phyloP scores from a whole-genome alignment of 1,284 basidiomycete genomes.

The Flammula alnicola region DNA sequence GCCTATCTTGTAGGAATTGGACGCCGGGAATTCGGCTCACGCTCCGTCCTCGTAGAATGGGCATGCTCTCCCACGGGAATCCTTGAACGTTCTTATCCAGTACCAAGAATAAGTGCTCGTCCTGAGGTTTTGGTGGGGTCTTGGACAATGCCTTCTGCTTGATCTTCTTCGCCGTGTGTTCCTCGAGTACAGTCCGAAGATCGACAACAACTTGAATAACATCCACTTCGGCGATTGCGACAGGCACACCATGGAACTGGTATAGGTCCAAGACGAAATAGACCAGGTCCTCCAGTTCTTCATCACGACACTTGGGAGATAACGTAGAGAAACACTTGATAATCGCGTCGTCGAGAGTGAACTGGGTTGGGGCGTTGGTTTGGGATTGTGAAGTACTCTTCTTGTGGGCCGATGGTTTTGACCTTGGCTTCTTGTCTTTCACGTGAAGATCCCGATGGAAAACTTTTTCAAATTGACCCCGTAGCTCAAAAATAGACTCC shows the following conservation, averaged over 20 bases:
- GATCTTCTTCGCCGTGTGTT: slow-evolving; percentile 53
- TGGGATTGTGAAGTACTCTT: slow-evolving; percentile 42
- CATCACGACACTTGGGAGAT: slow-evolving; percentile 82
- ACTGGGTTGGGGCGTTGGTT: slow-evolving; percentile 50
- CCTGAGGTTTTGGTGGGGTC: slow-evolving; percentile 34
- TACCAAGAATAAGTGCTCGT: slow-evolving; percentile 85
- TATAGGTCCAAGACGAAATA: slow-evolving; percentile 95
- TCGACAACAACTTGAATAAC: slow-evolving; percentile 85
- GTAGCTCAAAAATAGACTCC: slow-evolving; percentile 59
- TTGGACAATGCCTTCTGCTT: slow-evolving; percentile 28
- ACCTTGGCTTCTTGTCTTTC: slow-evolving; percentile 57
- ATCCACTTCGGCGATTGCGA: slow-evolving; percentile 93
- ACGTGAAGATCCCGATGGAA: slow-evolving; percentile 70
- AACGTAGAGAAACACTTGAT: slow-evolving; percentile 89
- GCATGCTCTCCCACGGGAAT: slow-evolving; percentile 97
- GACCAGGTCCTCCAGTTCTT: slow-evolving; percentile 93
- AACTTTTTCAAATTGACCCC: slow-evolving; percentile 71
- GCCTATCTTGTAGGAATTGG: slow-evolving; percentile 85
- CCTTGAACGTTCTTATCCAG: slow-evolving; percentile 91
- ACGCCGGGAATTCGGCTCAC: slow-evolving; percentile 91
- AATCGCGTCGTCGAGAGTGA: slow-evolving; percentile 70
- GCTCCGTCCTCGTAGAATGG: slow-evolving; percentile 81
- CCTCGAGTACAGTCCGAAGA: slow-evolving; percentile 70
- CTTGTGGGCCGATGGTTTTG: slow-evolving; percentile 35
- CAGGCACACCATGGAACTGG: slow-evolving; percentile 88